Evolutionary conservation across 163 green algal species (phyloP).

Genomic region (Chlorella variabilis): DNA sequence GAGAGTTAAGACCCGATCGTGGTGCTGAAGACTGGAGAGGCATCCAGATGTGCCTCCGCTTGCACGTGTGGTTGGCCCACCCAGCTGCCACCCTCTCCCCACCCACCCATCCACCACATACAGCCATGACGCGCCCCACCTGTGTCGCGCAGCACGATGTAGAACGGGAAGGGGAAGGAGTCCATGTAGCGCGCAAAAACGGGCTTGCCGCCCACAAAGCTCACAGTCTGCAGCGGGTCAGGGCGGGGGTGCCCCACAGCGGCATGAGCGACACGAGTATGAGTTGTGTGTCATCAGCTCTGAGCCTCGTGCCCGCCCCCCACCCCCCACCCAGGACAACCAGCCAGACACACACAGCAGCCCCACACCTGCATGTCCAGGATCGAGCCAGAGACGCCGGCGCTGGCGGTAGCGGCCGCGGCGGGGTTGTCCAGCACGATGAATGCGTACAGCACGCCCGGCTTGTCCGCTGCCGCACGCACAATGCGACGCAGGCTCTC

Average conservation of each 20-base stretch:
- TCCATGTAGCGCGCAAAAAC: conserved; percentile 96
- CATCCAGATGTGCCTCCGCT: too few relatives aligned
- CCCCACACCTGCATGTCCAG: conserved; percentile 65
- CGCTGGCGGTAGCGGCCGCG: not conserved
- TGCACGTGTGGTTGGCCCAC: too few relatives aligned
- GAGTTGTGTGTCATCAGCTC: too few relatives aligned
- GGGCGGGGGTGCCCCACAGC: not conserved
- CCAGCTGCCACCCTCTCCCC: not conserved
- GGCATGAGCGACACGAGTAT: too few relatives aligned
- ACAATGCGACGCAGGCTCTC: conserved; percentile 77
- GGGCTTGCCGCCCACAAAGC: conserved; percentile 87
- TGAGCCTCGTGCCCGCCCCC: not conserved
- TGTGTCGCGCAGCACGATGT: conserved; percentile 95
- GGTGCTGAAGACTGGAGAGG: too few relatives aligned
- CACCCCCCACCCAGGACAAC: not conserved
- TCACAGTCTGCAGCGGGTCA: conserved; percentile 79
- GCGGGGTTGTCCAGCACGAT: conserved; percentile 92
- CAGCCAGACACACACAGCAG: not conserved
- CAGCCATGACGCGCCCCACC: not conserved
- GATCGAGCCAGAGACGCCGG: conserved; percentile 54
- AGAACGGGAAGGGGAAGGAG: conserved; percentile 98
- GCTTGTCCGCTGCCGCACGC: conserved; percentile 63
- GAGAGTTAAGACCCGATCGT: too few relatives aligned
- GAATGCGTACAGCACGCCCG: conserved; percentile 92
- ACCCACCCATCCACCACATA: not conserved